Conservation (phyloP, 1,284 basidiomycete species). For the Pascua sp. region DNA sequence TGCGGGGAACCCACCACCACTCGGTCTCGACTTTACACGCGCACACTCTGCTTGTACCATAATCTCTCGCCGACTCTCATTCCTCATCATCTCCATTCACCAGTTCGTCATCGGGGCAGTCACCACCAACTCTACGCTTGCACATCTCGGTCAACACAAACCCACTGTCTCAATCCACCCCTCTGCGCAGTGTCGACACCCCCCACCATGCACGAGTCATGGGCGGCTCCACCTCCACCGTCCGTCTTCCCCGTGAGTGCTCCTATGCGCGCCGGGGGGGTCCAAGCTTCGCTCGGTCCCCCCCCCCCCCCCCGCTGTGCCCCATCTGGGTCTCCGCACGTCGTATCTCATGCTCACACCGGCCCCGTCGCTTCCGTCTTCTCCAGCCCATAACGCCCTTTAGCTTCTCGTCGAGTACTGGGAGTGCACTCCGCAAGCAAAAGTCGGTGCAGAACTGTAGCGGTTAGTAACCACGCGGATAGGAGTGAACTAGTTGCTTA, state of each 20-base stretch:
- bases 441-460: constrained; percentile 21
- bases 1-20: no score
- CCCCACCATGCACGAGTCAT: background rate
- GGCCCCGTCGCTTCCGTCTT: constrained; percentile 1
- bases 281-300: background rate
- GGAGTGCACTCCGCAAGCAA: constrained; percentile 15
- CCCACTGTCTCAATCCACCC: background rate
- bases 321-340: no score
- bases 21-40: no score
- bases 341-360: background rate
- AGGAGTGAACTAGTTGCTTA: background rate
- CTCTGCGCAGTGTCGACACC: background rate
- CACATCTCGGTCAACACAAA: background rate
- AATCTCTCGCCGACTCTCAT: no score
- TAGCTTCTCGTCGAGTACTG: constrained; percentile 10
- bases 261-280: background rate
- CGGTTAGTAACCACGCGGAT: constrained; percentile 9
- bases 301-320: background rate
- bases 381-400: constrained; percentile 11
- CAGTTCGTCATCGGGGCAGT: background rate
- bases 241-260: constrained; percentile 7
- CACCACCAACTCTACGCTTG: background rate
- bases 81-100: no score
- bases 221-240: background rate
- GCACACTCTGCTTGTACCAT: no score